Conservation (phyloP, 495 filamentous ascomycete species). For the Penicillium argentinense region DNA sequence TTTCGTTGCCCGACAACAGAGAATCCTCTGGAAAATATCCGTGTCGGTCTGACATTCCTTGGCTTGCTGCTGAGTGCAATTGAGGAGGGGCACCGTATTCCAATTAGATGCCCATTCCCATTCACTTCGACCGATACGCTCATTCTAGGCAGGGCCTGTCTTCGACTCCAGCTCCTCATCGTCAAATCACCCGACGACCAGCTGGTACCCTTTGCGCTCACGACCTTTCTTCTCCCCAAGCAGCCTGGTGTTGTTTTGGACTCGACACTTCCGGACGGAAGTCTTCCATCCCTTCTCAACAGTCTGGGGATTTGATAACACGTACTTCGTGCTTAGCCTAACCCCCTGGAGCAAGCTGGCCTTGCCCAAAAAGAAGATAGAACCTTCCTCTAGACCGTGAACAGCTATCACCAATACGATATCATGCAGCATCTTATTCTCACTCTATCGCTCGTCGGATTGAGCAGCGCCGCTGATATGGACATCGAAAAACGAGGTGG, state of each 20-base stretch:
- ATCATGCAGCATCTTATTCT: conserved; percentile 16
- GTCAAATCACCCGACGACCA: conserved; percentile 1
- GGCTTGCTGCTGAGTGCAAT: conserved; percentile 7
- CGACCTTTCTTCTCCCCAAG: not conserved
- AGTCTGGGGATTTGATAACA: conserved; percentile 6
- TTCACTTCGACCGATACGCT: conserved; percentile 8
- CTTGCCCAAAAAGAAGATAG: conserved; percentile 12
- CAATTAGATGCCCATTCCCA: conserved; percentile 6
- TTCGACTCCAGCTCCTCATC: conserved; percentile 13
- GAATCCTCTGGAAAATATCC: conserved; percentile 10
- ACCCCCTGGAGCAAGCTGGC: conserved; percentile 21
- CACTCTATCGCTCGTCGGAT: conserved; percentile 30
- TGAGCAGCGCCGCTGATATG: conserved; percentile 27
- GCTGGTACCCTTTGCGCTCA: conserved; percentile 1
- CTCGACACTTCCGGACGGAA: not conserved
- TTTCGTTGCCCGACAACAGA: conserved; percentile 38
- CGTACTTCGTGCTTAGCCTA: conserved; percentile 1
- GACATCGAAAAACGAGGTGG: conserved; percentile 32
- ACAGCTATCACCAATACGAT: not conserved
- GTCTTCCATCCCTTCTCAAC: not conserved
- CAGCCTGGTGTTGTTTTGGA: conserved; percentile 19
- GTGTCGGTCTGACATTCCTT: conserved; percentile 16
- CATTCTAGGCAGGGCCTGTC: conserved; percentile 24
- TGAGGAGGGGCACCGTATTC: conserved; percentile 4
- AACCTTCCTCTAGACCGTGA: not conserved